These are phyloP conservation scores for Aspergillus sp. DNA, from an alignment of 2,329 filamentous ascomycete genomes.

Conservation along the genomic window DNA sequence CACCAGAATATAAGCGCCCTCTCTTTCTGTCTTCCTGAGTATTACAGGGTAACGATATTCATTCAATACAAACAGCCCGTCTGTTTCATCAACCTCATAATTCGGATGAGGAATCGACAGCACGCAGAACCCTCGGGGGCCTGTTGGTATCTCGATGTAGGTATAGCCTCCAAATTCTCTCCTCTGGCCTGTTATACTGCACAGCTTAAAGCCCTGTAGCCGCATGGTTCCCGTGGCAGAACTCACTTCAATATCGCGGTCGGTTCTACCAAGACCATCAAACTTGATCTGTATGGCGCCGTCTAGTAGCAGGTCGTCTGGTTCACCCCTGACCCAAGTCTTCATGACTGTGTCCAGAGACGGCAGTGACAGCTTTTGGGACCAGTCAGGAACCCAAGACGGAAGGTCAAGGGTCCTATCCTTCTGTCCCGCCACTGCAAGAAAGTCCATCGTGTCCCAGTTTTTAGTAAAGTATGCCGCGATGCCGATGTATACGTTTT, in stretches of 20 bases:
- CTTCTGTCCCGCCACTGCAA: not conserved
- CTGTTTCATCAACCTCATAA: not conserved
- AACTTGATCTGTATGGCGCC: not conserved
- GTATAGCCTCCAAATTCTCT: not conserved
- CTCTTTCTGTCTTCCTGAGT: not conserved
- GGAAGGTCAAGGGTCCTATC: not conserved
- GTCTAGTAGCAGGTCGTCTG: not conserved
- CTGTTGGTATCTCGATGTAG: not conserved
- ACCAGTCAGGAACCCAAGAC: slow-evolving; percentile 10
- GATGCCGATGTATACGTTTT: not conserved
- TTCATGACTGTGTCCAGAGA: not conserved
- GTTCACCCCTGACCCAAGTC: not conserved
- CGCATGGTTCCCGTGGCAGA: not conserved
- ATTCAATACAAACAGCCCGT: slow-evolving; percentile 1
- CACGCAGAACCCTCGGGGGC: not conserved
- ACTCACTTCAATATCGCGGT: not conserved
- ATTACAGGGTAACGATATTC: slow-evolving; percentile 1
- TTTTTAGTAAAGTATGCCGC: not conserved
- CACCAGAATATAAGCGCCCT: not conserved
- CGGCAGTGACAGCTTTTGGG: not conserved
- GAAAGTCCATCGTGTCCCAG: not conserved
- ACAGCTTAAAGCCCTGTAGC: not conserved
- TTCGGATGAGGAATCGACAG: not conserved
- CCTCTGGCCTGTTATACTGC: not conserved
- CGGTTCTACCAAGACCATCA: not conserved